Percentiles rank a stretch among this genome's conserved stretches.
Evolutionary conservation across 768 basidiomycete species (phyloP).

Genomic region (Lenzites betulinus): DNA sequence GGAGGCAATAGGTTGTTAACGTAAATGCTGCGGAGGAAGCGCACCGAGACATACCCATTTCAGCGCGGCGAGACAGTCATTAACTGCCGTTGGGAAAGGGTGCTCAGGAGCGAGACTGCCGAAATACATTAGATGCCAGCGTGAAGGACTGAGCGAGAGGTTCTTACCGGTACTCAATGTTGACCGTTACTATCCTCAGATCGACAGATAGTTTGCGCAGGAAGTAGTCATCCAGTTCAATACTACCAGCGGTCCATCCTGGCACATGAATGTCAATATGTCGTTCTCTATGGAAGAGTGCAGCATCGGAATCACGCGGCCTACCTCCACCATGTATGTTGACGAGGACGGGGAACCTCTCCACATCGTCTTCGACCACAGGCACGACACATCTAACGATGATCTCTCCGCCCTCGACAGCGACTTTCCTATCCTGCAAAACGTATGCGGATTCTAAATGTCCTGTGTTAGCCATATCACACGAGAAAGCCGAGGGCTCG

Average conservation of each 20-base stretch:
- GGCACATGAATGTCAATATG: no score
- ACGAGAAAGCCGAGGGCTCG: no score
- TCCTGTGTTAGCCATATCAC: no score
- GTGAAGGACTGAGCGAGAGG: no score
- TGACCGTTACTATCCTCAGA: slow-evolving; percentile 23
- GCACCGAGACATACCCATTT: slow-evolving; percentile 24
- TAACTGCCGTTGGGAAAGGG: slow-evolving; percentile 24
- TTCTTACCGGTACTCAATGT: slow-evolving; percentile 18
- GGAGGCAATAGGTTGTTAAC: neutral
- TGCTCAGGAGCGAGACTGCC: slow-evolving; percentile 30
- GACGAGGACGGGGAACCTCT: slow-evolving; percentile 10
- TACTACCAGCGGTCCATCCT: slow-evolving; percentile 15
- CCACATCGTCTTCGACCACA: neutral
- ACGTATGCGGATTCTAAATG: no score
- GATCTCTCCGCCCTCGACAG: slow-evolving; percentile 10
- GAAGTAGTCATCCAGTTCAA: slow-evolving; percentile 24
- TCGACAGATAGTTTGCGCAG: slow-evolving; percentile 23
- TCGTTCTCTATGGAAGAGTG: neutral
- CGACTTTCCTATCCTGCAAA: no score
- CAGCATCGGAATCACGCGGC: no score
- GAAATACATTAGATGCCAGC: no score
- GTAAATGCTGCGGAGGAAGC: neutral
- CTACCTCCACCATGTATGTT: slow-evolving; percentile 20
- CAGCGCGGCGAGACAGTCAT: slow-evolving; percentile 28
- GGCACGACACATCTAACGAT: slow-evolving; percentile 2